Conservation (phyloP, 352 stramenopile species). For the Thalassiosira mediterranea region DNA sequence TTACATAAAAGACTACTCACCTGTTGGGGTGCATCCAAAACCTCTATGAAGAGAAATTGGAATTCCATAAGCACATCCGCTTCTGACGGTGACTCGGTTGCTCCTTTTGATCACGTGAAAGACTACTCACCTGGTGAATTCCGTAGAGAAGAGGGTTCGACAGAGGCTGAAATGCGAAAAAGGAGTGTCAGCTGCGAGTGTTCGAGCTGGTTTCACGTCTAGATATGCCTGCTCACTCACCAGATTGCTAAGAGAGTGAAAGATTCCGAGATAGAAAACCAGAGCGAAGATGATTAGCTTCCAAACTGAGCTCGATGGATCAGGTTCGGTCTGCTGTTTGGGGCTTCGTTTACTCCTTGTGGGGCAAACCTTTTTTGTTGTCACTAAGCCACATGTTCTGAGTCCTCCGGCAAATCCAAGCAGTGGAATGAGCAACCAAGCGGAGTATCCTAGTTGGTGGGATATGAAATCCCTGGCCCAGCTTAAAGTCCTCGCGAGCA, state of each 20-base stretch:
- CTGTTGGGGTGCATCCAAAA: conserved; percentile 95
- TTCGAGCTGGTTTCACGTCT: too few relatives aligned
- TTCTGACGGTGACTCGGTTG: neutral
- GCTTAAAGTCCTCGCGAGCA: conserved; percentile 82
- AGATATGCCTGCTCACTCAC: too few relatives aligned
- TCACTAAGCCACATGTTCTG: neutral
- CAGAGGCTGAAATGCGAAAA: too few relatives aligned
- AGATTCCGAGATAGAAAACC: conserved; percentile 92
- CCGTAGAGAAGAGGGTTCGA: conserved; percentile 90
- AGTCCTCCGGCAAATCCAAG: conserved; percentile 50
- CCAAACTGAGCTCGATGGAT: conserved; percentile 8
- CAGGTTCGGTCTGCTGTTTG: neutral
- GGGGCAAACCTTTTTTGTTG: conserved; percentile 3
- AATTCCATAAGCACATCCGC: neutral
- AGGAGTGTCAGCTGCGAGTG: too few relatives aligned
- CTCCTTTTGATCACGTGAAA: conserved; percentile 36
- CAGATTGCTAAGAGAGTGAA: conserved; percentile 93
- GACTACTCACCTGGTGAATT: conserved; percentile 84
- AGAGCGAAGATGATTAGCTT: conserved; percentile 79
- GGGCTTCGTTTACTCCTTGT: conserved; percentile 10
- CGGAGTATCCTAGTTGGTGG: conserved; percentile 31
- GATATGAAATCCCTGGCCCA: conserved; percentile 85
- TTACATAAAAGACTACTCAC: too few relatives aligned
- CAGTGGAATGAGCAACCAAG: conserved; percentile 19
- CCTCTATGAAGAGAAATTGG: conserved; percentile 27